Conservation (phyloP, 495 filamentous ascomycete genomes). For the Penicillium paradoxum region DNA sequence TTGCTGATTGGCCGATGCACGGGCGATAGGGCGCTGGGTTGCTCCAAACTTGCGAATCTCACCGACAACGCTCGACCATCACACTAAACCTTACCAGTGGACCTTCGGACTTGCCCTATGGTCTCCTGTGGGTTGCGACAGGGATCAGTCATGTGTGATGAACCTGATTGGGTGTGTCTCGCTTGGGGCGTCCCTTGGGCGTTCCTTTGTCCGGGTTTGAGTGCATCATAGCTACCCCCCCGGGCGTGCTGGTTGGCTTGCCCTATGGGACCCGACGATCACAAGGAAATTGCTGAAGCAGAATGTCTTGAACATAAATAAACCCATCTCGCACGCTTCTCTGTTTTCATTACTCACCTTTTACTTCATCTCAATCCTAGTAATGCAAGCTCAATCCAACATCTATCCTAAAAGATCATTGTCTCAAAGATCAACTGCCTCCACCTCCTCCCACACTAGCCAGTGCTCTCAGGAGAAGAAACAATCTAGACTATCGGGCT, state of each 20-base stretch:
- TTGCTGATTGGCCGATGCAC: background rate
- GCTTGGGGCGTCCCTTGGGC: background rate
- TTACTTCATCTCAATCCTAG: conserved; percentile 1
- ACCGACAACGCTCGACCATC: background rate
- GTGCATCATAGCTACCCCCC: background rate
- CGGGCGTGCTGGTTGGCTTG: conserved; percentile 22
- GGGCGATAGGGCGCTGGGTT: background rate
- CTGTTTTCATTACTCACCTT: background rate
- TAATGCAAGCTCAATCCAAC: conserved; percentile 21
- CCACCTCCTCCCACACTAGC: conserved; percentile 17
- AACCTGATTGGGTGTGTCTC: background rate
- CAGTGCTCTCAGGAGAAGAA: conserved; percentile 19
- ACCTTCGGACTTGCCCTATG: background rate
- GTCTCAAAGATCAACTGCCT: conserved; percentile 24
- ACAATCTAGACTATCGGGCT: conserved; percentile 2
- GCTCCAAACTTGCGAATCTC: background rate
- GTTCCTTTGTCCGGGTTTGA: background rate
- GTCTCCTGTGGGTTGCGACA: background rate
- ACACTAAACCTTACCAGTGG: conserved; percentile 3
- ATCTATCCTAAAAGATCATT: conserved; percentile 17
- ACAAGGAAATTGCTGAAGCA: background rate
- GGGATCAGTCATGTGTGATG: background rate
- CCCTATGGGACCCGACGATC: conserved; percentile 22
- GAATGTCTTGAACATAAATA: conserved; percentile 15
- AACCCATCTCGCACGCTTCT: background rate